These are phyloP conservation scores for Kurtzmaniella quercitrusa DNA, from an alignment of 1,139 yeast species.

Conservation along the genomic window DNA sequence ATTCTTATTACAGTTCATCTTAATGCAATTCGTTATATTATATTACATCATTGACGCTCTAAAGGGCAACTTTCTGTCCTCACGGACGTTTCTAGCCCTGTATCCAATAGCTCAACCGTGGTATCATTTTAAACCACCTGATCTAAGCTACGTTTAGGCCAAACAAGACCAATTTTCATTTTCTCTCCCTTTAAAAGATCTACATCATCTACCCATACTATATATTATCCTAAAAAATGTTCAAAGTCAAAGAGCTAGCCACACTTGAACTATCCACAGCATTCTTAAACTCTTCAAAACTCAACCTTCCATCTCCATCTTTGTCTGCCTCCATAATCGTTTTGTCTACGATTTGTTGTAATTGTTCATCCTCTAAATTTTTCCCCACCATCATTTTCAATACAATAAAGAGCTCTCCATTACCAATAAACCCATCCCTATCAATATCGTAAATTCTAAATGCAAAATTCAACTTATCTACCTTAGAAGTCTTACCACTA, in stretches of 20 bases:
- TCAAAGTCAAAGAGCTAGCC: slow-evolving; percentile 55
- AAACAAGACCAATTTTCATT: no score
- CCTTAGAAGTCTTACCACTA: slow-evolving; percentile 80
- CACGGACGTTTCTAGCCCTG: no score
- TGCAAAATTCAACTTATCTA: slow-evolving; percentile 83
- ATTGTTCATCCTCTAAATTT: slow-evolving; percentile 77
- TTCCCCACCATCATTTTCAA: slow-evolving; percentile 97
- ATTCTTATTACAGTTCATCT: no score
- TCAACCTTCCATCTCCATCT: slow-evolving; percentile 86
- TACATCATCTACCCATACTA: neutral
- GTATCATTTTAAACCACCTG: no score
- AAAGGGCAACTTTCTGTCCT: no score
- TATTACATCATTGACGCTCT: no score
- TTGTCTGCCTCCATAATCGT: slow-evolving; percentile 92
- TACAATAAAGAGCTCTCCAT: slow-evolving; percentile 90
- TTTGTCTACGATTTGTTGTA: slow-evolving; percentile 93
- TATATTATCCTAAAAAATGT: slow-evolving; percentile 24
- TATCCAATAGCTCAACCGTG: no score
- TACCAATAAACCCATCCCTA: slow-evolving; percentile 89
- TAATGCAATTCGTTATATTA: no score
- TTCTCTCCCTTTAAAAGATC: neutral
- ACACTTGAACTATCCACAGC: slow-evolving; percentile 68
- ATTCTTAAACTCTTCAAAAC: slow-evolving; percentile 79
- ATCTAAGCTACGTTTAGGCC: no score
- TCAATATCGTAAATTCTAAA: slow-evolving; percentile 95